Evolutionary conservation across 2,329 filamentous ascomycete genomes (phyloP).

Genomic region (Ophiognomonia clavigignenti-juglandacearum): DNA sequence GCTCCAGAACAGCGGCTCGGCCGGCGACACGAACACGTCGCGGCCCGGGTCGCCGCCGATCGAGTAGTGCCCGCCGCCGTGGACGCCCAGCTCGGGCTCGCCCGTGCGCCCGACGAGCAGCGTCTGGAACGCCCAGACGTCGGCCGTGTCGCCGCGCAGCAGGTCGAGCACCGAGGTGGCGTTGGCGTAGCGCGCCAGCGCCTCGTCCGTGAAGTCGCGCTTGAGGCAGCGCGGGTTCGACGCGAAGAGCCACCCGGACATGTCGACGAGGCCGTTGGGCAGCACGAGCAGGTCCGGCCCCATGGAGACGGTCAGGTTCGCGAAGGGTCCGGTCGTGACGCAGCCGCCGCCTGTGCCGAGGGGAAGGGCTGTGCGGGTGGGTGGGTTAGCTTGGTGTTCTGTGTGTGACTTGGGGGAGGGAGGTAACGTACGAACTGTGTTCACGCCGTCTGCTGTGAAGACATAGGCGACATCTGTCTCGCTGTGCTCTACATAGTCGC

Average conservation of each 20-base stretch:
- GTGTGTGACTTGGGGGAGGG: neutral
- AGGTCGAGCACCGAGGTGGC: slow-evolving; percentile 20
- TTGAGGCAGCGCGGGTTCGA: slow-evolving; percentile 31
- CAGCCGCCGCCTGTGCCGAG: slow-evolving; percentile 52
- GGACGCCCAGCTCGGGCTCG: slow-evolving; percentile 20
- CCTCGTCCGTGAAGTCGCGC: slow-evolving; percentile 22
- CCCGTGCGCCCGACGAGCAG: slow-evolving; percentile 23
- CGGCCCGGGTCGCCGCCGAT: slow-evolving; percentile 21
- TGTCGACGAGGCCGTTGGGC: slow-evolving; percentile 15
- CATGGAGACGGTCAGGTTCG: slow-evolving; percentile 34
- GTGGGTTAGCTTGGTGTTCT: slow-evolving; percentile 6
- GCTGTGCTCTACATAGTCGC: slow-evolving; percentile 20
- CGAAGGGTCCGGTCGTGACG: slow-evolving; percentile 45
- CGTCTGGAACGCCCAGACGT: slow-evolving; percentile 23
- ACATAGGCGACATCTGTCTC: too few relatives aligned
- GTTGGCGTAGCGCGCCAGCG: slow-evolving; percentile 25
- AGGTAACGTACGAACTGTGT: slow-evolving; percentile 16
- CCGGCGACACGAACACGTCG: slow-evolving; percentile 6
- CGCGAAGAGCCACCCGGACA: slow-evolving; percentile 18
- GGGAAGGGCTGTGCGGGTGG: slow-evolving; percentile 28
- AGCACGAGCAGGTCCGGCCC: slow-evolving; percentile 30
- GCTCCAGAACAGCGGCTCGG: slow-evolving; percentile 11
- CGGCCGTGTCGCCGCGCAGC: slow-evolving; percentile 23
- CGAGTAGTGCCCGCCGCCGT: slow-evolving; percentile 23
- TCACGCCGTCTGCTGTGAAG: too few relatives aligned